Conservation (phyloP, 306 rosid species). For the Vicia villosa region DNA sequence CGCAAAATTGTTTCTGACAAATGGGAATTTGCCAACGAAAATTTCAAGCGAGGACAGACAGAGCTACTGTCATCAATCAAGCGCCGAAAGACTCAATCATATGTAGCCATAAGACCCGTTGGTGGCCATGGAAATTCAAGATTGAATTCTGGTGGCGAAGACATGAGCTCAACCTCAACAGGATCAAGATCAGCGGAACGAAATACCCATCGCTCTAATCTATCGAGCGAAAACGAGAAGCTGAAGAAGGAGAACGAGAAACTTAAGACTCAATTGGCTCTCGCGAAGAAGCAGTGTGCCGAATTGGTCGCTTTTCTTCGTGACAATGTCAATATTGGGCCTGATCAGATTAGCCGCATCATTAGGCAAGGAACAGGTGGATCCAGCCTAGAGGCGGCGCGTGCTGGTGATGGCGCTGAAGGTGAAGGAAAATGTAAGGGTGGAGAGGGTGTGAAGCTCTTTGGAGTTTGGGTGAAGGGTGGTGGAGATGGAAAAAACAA, state of each 20-base stretch:
- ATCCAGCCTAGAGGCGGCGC: constrained; percentile 44
- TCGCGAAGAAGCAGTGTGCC: constrained; percentile 65
- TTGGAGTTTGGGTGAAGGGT: constrained; percentile 86
- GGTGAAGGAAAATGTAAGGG: constrained; percentile 27
- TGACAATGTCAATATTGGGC: constrained; percentile 54
- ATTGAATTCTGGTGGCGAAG: constrained; percentile 70
- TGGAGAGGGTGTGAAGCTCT: constrained; percentile 53
- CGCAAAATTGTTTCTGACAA: constrained; percentile 81
- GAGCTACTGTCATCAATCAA: constrained; percentile 65
- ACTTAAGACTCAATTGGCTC: constrained; percentile 61
- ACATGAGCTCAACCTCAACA: constrained; percentile 73
- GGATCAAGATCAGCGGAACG: constrained; percentile 64
- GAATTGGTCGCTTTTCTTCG: constrained; percentile 57
- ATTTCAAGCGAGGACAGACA: constrained; percentile 63
- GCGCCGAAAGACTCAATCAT: constrained; percentile 55
- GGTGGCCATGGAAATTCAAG: constrained; percentile 43
- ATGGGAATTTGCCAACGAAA: constrained; percentile 91
- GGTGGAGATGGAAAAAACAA: constrained; percentile 37
- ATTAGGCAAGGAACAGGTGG: constrained; percentile 53
- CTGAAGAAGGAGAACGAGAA: constrained; percentile 68
- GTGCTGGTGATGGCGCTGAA: constrained; percentile 27
- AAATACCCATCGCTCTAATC: constrained; percentile 34
- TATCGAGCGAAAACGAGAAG: constrained; percentile 67
- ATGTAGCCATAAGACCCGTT: constrained; percentile 31
- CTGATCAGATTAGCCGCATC: constrained; percentile 62